Evolutionary conservation across 2,329 filamentous ascomycete genomes (phyloP), one percentile per base, ranked within the genome.

Genomic region (Hymenoscyphus fructigenus): DNA sequence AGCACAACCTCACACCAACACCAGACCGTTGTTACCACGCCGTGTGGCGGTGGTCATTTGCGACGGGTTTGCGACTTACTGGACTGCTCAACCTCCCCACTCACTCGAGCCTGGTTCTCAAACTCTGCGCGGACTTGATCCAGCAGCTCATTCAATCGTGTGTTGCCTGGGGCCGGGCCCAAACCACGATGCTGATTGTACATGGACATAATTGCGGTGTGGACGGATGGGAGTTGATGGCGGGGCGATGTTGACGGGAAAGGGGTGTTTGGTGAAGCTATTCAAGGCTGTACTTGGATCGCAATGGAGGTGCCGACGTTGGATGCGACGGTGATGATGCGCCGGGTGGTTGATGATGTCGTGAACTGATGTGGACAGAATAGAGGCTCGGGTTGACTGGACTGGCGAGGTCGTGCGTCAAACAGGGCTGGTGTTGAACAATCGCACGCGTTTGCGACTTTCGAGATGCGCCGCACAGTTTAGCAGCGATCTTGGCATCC

Each of bases 101-200:
- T 91, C 72, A 91, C 88, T 70, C 91, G 88, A 72, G 89, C 85
- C 78, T 96, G 91, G 67, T 84, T 89, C 71, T 98, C 94, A 72
- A 97, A 98, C 79, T 99, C 95, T 75, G 87, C 85, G 75, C 94
- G 89, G 73, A 99, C 87, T 77, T 93, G 90, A 64, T 98, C 94
- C 75, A 99, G 85, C 69, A 98, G 87, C 83, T 99, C 94, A 71
- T 91, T 92, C 73, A 98, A 84, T 71, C 95, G 92, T 60, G 78
- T 78, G 65, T 81, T 84, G 68, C 76, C 85, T 66, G 91, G 89
- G 70, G 87, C 88, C 70, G 83, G 85, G 70, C 88, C 89, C 85
- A 96, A 90, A 78, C 89, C 90, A 76, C 92, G 92, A 83, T 96
- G 93, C 34, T 36, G 44, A 74, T 86, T 91, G 79, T 97, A 97